Evolutionary conservation across 2,329 filamentous ascomycete genomes (phyloP), one percentile per base, ranked within the genome.

Genomic region (Neofusicoccum cordaticola): DNA sequence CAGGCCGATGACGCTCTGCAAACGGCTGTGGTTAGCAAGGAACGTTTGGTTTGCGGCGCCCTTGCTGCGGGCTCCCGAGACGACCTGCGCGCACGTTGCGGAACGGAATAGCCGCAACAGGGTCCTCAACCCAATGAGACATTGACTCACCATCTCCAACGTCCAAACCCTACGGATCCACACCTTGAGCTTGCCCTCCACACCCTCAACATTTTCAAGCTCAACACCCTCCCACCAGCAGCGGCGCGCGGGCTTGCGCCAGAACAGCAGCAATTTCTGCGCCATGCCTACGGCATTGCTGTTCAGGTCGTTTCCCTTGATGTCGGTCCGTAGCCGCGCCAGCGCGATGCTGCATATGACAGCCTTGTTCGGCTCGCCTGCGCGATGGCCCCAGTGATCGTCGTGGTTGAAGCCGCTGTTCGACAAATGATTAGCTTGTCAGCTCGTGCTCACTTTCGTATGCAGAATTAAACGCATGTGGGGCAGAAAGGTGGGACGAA

Each of bases 211-310:
- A 69, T 91, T 85, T 17, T 95, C 87, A 50, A 99, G 83, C 77
- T 98, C 93, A 42, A 99, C 90, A 27, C 95, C 95, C 77, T 99
- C 95, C 95, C 95, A 99, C 95, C 95, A 99, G 83, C 95, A 99
- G 76, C 95, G 86, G 67, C 95, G 84, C 13, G 95, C 95, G 15
- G 95, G 95, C 80, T 99, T 99, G 69, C 95, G 87, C 95, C 95
- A 99, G 82, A 99, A 99, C 3, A 99, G 85, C 13, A 99, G 84
- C 52, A 99, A 85, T 81, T 99, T 99, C 78, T 99, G 95, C 12
- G 95, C 95, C 95, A 99, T 99, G 61, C 94, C 94, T 17, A 98
- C 92, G 0, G 92, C 90, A 75, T 86, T 88, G 71, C 82, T 87
- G 72, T 89, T 93, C 60, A 91, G 82, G 72, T 88, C 89, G 70